Evolutionary conservation across 2,329 filamentous ascomycete species (phyloP), one percentile per base, ranked within the genome.

Genomic region (Sclerotinia trifoliorum): DNA sequence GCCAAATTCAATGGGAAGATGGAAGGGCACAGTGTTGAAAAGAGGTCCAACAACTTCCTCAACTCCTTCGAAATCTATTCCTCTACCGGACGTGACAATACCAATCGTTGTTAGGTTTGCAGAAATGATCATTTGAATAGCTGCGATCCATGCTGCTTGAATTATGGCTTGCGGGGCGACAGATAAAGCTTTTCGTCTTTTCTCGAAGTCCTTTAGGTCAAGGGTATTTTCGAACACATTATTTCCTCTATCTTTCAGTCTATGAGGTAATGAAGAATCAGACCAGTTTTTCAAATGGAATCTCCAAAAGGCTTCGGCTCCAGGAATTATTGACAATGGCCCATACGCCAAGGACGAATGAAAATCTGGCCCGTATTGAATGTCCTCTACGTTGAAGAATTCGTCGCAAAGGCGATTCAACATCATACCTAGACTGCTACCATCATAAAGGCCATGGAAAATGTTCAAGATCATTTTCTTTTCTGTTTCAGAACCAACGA

Each of bases 391-490:
- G 0, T 75, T 75, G 21, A 75, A 71, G 73, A 92, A 92, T 5
- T 82, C 79, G 3, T 80, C 74, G 39, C 80, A 79, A 3, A 96
- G 81, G 26, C 83, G 79, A 3, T 84, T 77, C 26, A 96, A 82
- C 51, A 96, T 83, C 32, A 92, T 77, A 1, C 85, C 83, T 51
- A 96, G 84, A 70, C 93, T 94, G 71, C 86, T 90, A 1, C 93
- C 94, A 78, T 97, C 94, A 73, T 97, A 97, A 0, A 97, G 78
- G 0, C 86, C 93, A 76, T 97, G 94, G 78, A 97, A 96, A 0
- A 96, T 88, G 57, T 90, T 85, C 2, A 96, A 74, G 2, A 83
- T 79, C 44, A 96, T 78, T 0, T 82, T 56, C 11, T 51, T 19
- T 19, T 19, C 19, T 6, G 2, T 5, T 10, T 42, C 49, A 6